phyloP scores from a whole-genome alignment of 1,284 basidiomycete genomes.

The Ustilago loliicola region DNA sequence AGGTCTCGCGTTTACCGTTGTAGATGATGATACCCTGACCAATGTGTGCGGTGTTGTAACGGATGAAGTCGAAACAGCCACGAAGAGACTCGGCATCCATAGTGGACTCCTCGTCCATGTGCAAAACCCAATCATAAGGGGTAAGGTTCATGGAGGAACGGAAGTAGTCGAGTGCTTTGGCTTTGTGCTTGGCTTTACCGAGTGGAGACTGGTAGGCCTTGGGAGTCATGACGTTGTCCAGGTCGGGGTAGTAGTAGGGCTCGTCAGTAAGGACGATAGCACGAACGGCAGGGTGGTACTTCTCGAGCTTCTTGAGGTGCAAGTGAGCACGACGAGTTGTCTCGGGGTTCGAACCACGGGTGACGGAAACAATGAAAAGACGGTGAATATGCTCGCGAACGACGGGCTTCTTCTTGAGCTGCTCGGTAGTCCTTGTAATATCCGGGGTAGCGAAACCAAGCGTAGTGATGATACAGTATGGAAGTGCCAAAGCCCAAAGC shows the following conservation, averaged over 20 bases:
- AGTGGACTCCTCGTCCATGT: conserved; percentile 72
- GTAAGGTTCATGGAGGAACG: conserved; percentile 71
- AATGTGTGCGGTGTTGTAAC: conserved; percentile 71
- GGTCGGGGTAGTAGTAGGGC: conserved; percentile 71
- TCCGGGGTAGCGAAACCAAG: conserved; percentile 69
- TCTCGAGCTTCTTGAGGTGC: conserved; percentile 71
- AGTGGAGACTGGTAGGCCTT: conserved; percentile 71
- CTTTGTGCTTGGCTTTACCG: conserved; percentile 72
- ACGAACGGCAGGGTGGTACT: conserved; percentile 71
- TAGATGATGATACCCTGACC: conserved; percentile 72
- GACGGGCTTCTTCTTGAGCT: conserved; percentile 70
- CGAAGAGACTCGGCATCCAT: conserved; percentile 72
- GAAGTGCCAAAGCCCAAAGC: conserved; percentile 70
- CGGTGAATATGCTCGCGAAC: conserved; percentile 71
- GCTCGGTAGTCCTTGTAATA: conserved; percentile 69
- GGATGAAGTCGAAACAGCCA: conserved; percentile 71
- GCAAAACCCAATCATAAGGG: conserved; percentile 72
- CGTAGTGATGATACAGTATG: conserved; percentile 71
- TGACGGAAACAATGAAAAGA: conserved; percentile 71
- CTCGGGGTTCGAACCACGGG: conserved; percentile 71
- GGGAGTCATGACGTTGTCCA: conserved; percentile 72
- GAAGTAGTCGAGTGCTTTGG: conserved; percentile 72
- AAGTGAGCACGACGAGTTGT: conserved; percentile 71
- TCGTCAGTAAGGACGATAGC: conserved; percentile 72
- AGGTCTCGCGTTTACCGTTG: conserved; percentile 71